Conservation (phyloP, 2,329 filamentous ascomycete species). For the Helotiales sp. region DNA sequence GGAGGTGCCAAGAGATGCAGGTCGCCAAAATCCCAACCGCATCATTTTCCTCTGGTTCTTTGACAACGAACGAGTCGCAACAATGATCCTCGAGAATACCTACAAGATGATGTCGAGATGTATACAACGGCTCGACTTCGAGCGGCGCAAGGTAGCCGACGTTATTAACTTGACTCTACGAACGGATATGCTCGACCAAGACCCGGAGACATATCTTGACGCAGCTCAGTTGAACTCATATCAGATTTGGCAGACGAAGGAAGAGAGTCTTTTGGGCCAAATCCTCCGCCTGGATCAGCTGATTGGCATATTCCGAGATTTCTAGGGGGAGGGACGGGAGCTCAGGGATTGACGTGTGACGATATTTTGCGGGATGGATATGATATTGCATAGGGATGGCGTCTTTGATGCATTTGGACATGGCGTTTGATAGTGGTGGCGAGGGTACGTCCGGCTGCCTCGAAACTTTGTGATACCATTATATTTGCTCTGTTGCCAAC, state of each 20-base stretch:
- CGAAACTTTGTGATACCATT: conserved; percentile 26
- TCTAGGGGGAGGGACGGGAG: conserved; percentile 48
- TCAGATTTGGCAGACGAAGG: conserved; percentile 63
- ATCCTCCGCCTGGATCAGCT: conserved; percentile 83
- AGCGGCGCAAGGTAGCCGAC: conserved; percentile 72
- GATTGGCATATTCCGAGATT: conserved; percentile 82
- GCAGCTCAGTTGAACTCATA: conserved; percentile 72
- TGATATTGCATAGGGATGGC: conserved; percentile 32
- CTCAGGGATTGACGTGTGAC: conserved; percentile 4
- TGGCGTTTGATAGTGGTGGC: conserved; percentile 24
- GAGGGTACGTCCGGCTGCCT: neutral
- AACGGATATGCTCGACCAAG: conserved; percentile 82
- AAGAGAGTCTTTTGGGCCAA: conserved; percentile 78
- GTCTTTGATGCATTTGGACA: conserved; percentile 29
- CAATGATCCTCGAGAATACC: conserved; percentile 75
- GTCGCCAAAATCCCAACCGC: conserved; percentile 73
- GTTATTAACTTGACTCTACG: conserved; percentile 83
- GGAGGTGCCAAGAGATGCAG: conserved; percentile 88
- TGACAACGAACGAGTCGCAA: conserved; percentile 73
- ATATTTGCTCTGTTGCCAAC: conserved; percentile 11
- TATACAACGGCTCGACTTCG: conserved; percentile 78
- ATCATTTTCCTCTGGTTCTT: conserved; percentile 94
- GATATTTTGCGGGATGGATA: conserved; percentile 14
- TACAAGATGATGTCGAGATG: conserved; percentile 91
- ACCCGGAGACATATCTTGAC: conserved; percentile 75